Percentiles rank a stretch among this genome's conserved stretches.
Evolutionary conservation across 2,329 filamentous ascomycete genomes (phyloP).

Genomic region (Geosmithia morbida): DNA sequence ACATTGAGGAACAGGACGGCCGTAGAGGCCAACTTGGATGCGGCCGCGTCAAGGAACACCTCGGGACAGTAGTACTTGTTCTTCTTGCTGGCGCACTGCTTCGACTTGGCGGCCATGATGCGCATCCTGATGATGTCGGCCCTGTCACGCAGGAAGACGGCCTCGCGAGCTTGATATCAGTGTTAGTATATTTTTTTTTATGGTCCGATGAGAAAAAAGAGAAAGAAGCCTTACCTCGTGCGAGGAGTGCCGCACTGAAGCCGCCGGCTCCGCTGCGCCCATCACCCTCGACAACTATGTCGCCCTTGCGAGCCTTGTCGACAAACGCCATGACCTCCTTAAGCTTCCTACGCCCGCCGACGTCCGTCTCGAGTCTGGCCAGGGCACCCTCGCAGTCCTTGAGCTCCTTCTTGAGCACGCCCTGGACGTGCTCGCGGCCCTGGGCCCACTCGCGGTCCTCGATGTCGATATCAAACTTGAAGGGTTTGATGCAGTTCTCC

Average conservation of each 20-base stretch:
- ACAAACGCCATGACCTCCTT: conserved; percentile 85
- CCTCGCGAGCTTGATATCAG: conserved; percentile 48
- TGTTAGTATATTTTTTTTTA: background rate
- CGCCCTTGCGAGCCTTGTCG: conserved; percentile 76
- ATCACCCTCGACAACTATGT: conserved; percentile 73
- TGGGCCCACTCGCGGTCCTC: conserved; percentile 80
- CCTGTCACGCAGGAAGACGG: conserved; percentile 84
- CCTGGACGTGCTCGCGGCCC: conserved; percentile 69
- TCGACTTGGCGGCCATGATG: conserved; percentile 72
- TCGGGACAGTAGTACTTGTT: conserved; percentile 98
- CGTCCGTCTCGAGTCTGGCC: conserved; percentile 57
- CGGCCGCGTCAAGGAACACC: conserved; percentile 93
- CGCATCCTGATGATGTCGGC: conserved; percentile 85
- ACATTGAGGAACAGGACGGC: conserved; percentile 96
- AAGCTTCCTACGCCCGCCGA: conserved; percentile 74
- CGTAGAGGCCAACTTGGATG: conserved; percentile 85
- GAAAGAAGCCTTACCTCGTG: conserved; percentile 45
- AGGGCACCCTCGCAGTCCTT: conserved; percentile 69
- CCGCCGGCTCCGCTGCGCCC: conserved; percentile 77
- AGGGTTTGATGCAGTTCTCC: conserved; percentile 97
- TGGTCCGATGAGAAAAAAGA: too few species aligned
- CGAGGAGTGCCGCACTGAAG: conserved; percentile 76
- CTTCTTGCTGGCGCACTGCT: conserved; percentile 67
- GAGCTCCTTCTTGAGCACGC: conserved; percentile 76
- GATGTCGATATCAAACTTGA: conserved; percentile 95